phyloP scores from a whole-genome alignment of 805 yeast species.

The Wilhelminamyces savonicus region DNA sequence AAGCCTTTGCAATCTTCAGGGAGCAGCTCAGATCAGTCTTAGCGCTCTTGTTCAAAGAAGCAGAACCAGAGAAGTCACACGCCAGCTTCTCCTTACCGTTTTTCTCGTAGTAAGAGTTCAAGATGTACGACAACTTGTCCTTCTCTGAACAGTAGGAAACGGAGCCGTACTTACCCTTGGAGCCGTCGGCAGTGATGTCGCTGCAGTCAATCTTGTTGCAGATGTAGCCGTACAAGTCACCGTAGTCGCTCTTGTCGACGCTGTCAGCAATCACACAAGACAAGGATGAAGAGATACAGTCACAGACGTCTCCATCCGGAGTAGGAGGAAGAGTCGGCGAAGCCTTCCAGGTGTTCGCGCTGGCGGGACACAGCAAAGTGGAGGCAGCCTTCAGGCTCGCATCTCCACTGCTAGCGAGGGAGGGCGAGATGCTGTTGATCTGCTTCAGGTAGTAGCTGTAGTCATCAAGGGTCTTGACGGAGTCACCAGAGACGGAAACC shows the following conservation, averaged over 20 bases:
- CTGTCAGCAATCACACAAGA: constrained; percentile 54
- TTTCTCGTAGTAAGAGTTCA: constrained; percentile 52
- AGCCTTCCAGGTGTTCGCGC: constrained; percentile 55
- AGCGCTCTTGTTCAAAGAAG: constrained; percentile 33
- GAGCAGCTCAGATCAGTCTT: constrained; percentile 26
- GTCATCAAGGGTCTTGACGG: constrained; percentile 57
- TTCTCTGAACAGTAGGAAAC: constrained; percentile 65
- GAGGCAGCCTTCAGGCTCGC: constrained; percentile 19
- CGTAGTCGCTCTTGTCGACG: constrained; percentile 52
- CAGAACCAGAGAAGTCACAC: constrained; percentile 40
- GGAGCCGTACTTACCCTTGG: constrained; percentile 62
- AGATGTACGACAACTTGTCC: constrained; percentile 57
- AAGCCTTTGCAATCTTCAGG: constrained; percentile 13
- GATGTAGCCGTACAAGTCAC: constrained; percentile 49
- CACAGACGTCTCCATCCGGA: constrained; percentile 59
- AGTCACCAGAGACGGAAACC: constrained; percentile 46
- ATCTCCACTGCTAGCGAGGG: constrained; percentile 33
- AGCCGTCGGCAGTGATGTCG: constrained; percentile 59
- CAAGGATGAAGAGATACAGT: constrained; percentile 52
- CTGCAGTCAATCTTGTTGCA: constrained; percentile 57
- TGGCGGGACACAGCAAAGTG: constrained; percentile 57
- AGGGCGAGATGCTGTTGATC: constrained; percentile 48
- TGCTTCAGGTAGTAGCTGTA: constrained; percentile 33
- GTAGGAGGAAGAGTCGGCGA: constrained; percentile 71
- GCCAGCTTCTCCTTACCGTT: constrained; percentile 8